Evolutionary conservation across 1,139 yeast genomes (phyloP).

Genomic region (Candida sojae): DNA sequence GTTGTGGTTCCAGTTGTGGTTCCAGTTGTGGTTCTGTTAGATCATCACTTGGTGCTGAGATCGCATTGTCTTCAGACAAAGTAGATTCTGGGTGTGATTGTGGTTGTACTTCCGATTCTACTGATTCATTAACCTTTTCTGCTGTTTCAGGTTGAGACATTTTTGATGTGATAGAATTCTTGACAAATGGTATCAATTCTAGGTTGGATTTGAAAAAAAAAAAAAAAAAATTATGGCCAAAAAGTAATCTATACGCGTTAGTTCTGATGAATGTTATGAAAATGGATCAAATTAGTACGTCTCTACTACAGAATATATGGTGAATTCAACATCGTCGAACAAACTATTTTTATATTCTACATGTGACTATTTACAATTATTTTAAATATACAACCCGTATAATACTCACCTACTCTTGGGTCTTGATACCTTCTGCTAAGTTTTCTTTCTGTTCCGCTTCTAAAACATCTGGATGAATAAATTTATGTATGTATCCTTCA

Average conservation of each 20-base stretch:
- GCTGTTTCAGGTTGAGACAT: neutral
- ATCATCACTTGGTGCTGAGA: neutral
- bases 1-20: slow-evolving; percentile 9
- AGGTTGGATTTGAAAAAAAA: neutral
- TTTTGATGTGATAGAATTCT: neutral
- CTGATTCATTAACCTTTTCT: neutral
- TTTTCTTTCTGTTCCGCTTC: slow-evolving; percentile 8
- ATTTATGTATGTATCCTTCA: slow-evolving; percentile 47
- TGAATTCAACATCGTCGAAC: neutral
- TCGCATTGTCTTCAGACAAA: neutral
- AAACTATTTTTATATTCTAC: neutral
- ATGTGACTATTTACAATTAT: neutral
- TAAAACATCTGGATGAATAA: slow-evolving; percentile 26
- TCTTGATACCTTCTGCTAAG: slow-evolving; percentile 3
- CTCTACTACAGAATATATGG: neutral
- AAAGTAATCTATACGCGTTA: neutral
- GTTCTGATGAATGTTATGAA: neutral
- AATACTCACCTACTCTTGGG: neutral
- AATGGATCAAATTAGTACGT: neutral
- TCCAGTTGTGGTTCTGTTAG: neutral
- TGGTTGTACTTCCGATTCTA: neutral
- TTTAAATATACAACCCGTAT: neutral
- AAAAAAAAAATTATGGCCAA: neutral
- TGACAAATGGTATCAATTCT: neutral
- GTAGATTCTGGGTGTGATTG: no score